A percentile compares a stretch with the other conserved stretches of the same genome.
Evolutionary conservation across 2,329 filamentous ascomycete species (phyloP).

Genomic region (Teratosphaeria epicoccoides): DNA sequence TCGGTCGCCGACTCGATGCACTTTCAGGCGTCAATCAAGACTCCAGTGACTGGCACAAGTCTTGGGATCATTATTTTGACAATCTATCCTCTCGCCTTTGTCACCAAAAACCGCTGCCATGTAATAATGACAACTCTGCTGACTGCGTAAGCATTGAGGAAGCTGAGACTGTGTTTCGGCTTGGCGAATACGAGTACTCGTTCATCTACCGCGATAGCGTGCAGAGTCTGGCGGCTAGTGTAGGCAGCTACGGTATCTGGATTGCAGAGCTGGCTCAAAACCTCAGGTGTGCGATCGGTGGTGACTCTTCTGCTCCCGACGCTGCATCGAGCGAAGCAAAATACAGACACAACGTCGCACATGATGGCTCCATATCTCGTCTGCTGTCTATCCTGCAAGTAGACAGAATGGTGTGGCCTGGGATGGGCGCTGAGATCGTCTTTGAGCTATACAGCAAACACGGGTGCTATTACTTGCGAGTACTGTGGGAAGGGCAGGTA

Average conservation of each 20-base stretch:
- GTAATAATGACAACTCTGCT: conserved; percentile 40
- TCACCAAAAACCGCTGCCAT: conserved; percentile 62
- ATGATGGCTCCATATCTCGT: conserved; percentile 62
- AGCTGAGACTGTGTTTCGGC: conserved; percentile 60
- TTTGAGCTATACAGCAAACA: conserved; percentile 58
- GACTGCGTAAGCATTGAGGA: conserved; percentile 52
- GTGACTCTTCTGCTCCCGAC: conserved; percentile 25
- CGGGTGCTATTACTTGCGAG: conserved; percentile 45
- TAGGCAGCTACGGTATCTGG: conserved; percentile 59
- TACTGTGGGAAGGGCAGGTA: conserved; percentile 60
- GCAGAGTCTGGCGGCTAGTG: conserved; percentile 51
- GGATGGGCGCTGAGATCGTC: conserved; percentile 69
- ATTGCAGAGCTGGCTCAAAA: conserved; percentile 59
- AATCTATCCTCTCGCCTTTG: conserved; percentile 72
- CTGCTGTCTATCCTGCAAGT: conserved; percentile 61
- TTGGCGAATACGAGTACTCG: conserved; percentile 73
- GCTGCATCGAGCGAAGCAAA: conserved; percentile 25
- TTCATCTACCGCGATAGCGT: conserved; percentile 62
- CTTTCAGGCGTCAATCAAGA: conserved; percentile 53
- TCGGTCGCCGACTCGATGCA: conserved; percentile 53
- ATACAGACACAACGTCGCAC: conserved; percentile 69
- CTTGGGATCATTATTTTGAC: conserved; percentile 75
- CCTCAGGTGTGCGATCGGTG: conserved; percentile 41
- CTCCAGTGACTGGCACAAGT: conserved; percentile 55
- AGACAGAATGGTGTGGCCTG: conserved; percentile 71